Conservation (phyloP, 148 eudicot genomes). For the Agrostemma githago region DNA sequence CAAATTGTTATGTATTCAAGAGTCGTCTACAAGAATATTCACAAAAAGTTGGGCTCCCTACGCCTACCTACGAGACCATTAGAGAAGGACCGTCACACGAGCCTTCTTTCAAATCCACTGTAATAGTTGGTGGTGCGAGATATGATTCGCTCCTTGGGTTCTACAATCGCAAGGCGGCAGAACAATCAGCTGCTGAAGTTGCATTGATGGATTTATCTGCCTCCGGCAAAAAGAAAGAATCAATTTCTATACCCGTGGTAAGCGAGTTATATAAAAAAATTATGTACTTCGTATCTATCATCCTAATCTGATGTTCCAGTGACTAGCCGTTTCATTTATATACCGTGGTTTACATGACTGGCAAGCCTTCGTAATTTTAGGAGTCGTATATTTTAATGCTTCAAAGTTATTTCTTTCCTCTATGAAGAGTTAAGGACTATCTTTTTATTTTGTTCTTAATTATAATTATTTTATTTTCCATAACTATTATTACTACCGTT, state of each 20-base stretch:
- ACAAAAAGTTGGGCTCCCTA: slow-evolving; percentile 64
- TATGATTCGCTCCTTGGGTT: slow-evolving; percentile 84
- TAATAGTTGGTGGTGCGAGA: slow-evolving; percentile 46
- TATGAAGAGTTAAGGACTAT: too few relatives aligned
- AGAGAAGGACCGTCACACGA: slow-evolving; percentile 95
- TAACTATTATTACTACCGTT: too few relatives aligned
- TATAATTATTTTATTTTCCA: too few relatives aligned
- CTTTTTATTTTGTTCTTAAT: too few relatives aligned
- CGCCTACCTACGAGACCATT: slow-evolving; percentile 77
- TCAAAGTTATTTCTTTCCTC: not conserved
- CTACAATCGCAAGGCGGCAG: slow-evolving; percentile 85
- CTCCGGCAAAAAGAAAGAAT: slow-evolving; percentile 30
- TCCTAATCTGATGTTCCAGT: not conserved
- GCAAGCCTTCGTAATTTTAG: not conserved
- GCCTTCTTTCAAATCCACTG: slow-evolving; percentile 82
- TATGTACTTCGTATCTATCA: not conserved
- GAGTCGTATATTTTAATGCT: not conserved
- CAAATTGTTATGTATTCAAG: slow-evolving; percentile 87
- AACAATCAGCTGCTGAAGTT: slow-evolving; percentile 97
- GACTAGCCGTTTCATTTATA: not conserved
- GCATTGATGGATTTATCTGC: slow-evolving; percentile 58
- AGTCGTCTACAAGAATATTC: slow-evolving; percentile 88
- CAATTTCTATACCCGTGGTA: slow-evolving; percentile 79
- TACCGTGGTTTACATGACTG: not conserved
- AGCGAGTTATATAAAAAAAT: not conserved